A percentile compares a stretch with the other conserved stretches of the same genome.
Evolutionary conservation across 768 basidiomycete species (phyloP).

Genomic region (Pleurotus giganteus): DNA sequence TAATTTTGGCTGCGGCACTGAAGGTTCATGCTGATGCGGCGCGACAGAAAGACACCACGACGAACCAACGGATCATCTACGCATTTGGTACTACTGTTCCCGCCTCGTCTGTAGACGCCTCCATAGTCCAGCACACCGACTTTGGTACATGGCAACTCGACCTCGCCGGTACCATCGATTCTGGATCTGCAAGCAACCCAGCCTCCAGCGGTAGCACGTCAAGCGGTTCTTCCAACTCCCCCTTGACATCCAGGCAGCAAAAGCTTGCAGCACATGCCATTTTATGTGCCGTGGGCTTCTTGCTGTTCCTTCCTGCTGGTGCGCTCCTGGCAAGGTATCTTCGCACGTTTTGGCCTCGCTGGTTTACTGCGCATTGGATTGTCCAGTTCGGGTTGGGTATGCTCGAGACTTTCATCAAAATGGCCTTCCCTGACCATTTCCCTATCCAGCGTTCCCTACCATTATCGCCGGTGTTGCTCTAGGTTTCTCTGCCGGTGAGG

Average conservation of each 20-base stretch:
- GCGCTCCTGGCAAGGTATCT: conserved; percentile 53
- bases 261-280: conserved; percentile 55
- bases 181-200: conserved; percentile 7
- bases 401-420: conserved; percentile 7
- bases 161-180: conserved; percentile 34
- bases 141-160: conserved; percentile 42
- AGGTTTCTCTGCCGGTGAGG: conserved; percentile 37
- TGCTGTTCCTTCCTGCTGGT: conserved; percentile 52
- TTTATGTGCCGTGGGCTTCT: conserved; percentile 47
- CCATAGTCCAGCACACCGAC: conserved; percentile 45
- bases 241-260: conserved; percentile 45
- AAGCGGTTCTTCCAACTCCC: conserved; percentile 25
- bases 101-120: conserved; percentile 41
- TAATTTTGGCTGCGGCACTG: neutral
- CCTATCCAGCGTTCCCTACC: conserved; percentile 35
- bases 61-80: conserved; percentile 50
- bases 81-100: conserved; percentile 55
- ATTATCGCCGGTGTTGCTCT: conserved; percentile 44
- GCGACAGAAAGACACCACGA: conserved; percentile 39
- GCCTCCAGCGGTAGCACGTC: conserved; percentile 16
- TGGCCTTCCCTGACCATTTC: conserved; percentile 11
- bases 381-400: conserved; percentile 47
- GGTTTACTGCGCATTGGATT: conserved; percentile 55
- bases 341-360: conserved; percentile 44
- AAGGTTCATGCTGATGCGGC: neutral